Evolutionary conservation across 169 alveolate species (phyloP), one percentile per base, ranked within the genome.

Genomic region (Plasmodium fragile): DNA sequence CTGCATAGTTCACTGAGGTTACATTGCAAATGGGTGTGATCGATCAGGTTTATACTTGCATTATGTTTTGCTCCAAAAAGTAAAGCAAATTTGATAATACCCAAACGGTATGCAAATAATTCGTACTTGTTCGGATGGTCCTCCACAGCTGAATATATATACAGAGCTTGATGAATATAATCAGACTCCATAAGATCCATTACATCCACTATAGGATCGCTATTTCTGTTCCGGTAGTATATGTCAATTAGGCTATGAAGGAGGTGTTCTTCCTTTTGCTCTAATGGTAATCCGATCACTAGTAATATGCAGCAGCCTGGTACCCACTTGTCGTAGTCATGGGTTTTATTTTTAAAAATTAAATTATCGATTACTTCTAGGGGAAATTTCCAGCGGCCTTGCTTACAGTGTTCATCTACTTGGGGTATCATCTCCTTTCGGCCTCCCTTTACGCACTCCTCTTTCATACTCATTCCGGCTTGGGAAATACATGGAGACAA

Each of bases 71-170:
- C 13, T 34, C 89, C 87, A 45, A 87, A 87, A 75, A 87, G 69
- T 75, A 75, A 52, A 34, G 43, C 93, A 87, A 87, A 87, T 75
- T 87, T 87, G 34, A 83, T 43, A 41, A 83, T 83, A 11, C 93
- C 93, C 70, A 85, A 75, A 16, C 53, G 52, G 32, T 49, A 43
- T 18, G 93, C 83, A 11, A 85, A 36, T 16, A 85, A 73, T 52
- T 73, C 82, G 79, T 85, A 85, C 79, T 75, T 85, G 32, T 13
- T 85, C 39, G 43, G 45, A 52, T 22, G 36, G 13, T 85, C 69
- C 22, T 72, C 28, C n/a, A 85, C 25, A 85, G 36, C 53, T n/a
- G 69, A 8, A 85, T 85, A 85, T 30, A 83, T 28, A 28, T 83
- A 25, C 39, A 71, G 32, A 32, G 16, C 18, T 25, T 45, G 39